A percentile compares a stretch with the other conserved stretches of the same genome.
These are phyloP conservation scores for Cladophialophora psammophila DNA, from an alignment of 2,329 filamentous ascomycete genomes.

Conservation along the genomic window DNA sequence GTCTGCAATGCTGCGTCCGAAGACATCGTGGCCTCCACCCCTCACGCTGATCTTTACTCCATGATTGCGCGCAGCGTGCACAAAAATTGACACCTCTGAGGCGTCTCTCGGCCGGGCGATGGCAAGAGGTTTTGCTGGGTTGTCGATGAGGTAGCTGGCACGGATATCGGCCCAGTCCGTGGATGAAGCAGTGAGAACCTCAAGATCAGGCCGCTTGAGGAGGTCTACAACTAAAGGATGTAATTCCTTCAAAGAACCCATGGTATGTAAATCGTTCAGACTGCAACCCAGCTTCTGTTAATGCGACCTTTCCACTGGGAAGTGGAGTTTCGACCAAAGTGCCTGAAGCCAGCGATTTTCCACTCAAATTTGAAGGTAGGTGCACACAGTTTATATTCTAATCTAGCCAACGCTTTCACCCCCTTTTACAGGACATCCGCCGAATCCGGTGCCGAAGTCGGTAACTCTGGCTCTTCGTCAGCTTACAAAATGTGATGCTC, in stretches of 20 bases:
- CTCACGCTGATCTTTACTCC: conserved; percentile 19
- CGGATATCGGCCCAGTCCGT: conserved; percentile 6
- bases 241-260: neutral
- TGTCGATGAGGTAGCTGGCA: conserved; percentile 6
- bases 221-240: conserved; percentile 16
- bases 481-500: neutral
- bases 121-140: conserved; percentile 11
- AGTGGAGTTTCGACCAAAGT: neutral
- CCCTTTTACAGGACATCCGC: neutral
- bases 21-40: conserved; percentile 18
- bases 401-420: neutral
- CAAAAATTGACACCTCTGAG: conserved; percentile 1
- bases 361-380: neutral
- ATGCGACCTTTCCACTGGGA: neutral
- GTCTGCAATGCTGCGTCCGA: conserved; percentile 10
- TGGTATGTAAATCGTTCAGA: neutral
- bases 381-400: neutral
- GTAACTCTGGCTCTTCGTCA: neutral
- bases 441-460: neutral
- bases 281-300: neutral
- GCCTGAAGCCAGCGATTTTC: neutral
- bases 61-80: conserved; percentile 9
- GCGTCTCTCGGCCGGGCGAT: conserved; percentile 18
- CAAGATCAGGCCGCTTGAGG: conserved; percentile 3
- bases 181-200: conserved; percentile 1